phyloP scores from a whole-genome alignment of 164 flowering plant species.

The Aristolochia contorta region DNA sequence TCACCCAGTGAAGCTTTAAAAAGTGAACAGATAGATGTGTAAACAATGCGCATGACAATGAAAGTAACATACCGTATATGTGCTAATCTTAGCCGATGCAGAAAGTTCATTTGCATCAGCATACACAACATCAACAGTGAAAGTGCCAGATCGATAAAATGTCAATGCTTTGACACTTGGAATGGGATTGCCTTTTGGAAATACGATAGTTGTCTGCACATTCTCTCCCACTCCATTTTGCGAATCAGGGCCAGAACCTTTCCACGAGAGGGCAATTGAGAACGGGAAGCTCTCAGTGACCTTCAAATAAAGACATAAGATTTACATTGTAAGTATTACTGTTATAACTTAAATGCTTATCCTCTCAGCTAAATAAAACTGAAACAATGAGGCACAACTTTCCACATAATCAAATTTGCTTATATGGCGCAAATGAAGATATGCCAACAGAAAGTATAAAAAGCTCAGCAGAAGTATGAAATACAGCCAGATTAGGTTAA shows the following conservation, averaged over 20 bases:
- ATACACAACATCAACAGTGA: slow-evolving; percentile 66
- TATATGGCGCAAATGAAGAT: not conserved
- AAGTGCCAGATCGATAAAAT: slow-evolving; percentile 63
- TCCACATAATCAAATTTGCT: not conserved
- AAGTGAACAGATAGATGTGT: too few relatives aligned
- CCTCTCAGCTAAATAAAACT: too few relatives aligned
- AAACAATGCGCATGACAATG: not conserved
- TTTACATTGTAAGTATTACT: not conserved
- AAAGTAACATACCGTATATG: slow-evolving; percentile 49
- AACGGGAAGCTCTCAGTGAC: slow-evolving; percentile 77
- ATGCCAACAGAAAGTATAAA: not conserved
- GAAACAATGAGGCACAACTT: too few relatives aligned
- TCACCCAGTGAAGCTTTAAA: too few relatives aligned
- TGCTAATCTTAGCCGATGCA: slow-evolving; percentile 62
- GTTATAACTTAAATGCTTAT: too few relatives aligned
- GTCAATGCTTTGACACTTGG: slow-evolving; percentile 85
- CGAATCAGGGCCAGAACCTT: slow-evolving; percentile 52
- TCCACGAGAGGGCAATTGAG: slow-evolving; percentile 75
- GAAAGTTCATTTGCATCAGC: slow-evolving; percentile 57
- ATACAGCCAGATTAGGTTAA: not conserved
- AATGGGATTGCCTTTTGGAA: slow-evolving; percentile 72
- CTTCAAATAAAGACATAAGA: slow-evolving; percentile 18
- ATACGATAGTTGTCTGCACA: slow-evolving; percentile 57
- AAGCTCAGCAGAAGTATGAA: not conserved
- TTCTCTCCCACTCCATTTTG: slow-evolving; percentile 53